Percentiles rank a stretch among this genome's conserved stretches.
Evolutionary conservation across 2,329 filamentous ascomycete species (phyloP).

Genomic region (Ophiostoma novo-ulmi): DNA sequence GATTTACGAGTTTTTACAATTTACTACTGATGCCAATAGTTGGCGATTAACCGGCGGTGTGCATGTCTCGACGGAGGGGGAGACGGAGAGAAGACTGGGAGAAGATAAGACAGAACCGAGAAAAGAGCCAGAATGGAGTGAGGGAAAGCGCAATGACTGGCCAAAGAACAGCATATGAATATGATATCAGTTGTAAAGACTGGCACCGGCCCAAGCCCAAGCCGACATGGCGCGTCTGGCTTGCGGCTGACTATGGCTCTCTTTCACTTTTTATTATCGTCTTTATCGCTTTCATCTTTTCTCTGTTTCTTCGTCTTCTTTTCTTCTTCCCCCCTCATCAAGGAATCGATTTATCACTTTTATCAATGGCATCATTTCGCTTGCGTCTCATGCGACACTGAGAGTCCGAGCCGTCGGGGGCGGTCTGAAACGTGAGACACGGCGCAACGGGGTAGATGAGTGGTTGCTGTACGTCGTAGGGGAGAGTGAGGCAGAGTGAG

Average conservation of each 20-base stretch:
- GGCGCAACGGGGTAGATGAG: slow-evolving; percentile 20
- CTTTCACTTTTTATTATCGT: background rate
- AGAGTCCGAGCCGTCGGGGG: slow-evolving; percentile 25
- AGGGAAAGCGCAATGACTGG: background rate
- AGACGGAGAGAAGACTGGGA: background rate
- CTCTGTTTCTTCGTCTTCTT: background rate
- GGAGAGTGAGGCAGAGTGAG: background rate
- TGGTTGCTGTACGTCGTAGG: background rate
- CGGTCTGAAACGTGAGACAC: slow-evolving; percentile 26
- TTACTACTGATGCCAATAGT: background rate
- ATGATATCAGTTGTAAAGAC: background rate
- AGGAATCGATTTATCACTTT: background rate
- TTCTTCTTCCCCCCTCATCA: background rate
- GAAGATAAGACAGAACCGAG: background rate
- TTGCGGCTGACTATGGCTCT: background rate
- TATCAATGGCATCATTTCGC: background rate
- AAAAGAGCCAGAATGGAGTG: background rate
- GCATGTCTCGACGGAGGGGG: background rate
- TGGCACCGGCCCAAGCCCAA: background rate
- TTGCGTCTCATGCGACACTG: slow-evolving; percentile 20
- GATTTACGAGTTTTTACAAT: background rate
- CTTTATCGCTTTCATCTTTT: background rate
- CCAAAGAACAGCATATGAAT: background rate
- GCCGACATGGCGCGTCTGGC: slow-evolving; percentile 1
- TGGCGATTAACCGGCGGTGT: background rate